Evolutionary conservation across 352 stramenopile genomes (phyloP), one percentile per base, ranked within the genome.

Genomic region (Globisporangium cederbergense): DNA sequence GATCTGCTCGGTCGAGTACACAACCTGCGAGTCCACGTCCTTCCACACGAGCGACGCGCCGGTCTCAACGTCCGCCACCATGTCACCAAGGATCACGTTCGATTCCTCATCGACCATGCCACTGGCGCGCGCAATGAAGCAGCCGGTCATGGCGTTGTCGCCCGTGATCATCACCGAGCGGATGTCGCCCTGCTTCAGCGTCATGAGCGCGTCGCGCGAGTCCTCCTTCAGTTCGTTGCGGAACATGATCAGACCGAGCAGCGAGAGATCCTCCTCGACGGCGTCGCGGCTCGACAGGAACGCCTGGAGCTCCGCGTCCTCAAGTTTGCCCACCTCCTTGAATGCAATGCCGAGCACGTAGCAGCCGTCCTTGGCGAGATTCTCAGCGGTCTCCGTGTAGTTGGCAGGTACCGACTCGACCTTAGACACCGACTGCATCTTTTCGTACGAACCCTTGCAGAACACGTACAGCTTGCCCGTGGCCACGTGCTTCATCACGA

Each of bases 401-500:
- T 94, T 81, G 36, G 56, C 62, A 42, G 90, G 88, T 20, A 95
- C 69, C n/a, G 73, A 84, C 14, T 71, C 67, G 9, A 66, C 56
- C 28, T 70, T 63, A 58, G 76, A 83, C 47, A 96, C 58, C 60
- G 75, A 74, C 57, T 83, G 73, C 67, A 97, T 90, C 61, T 84
- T 86, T 68, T 97, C 91, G 65, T 89, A 88, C 68, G 87, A 96
- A 7, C 91, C 91, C 73, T 98, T 98, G 66, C 86, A 92, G 72
- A 95, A 97, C 13, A 96, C 77, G 36, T 83, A 77, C 8, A 84
- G 61, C 54, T 78, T 81, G 47, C 82, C 79, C 0, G 76, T 90
- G 50, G 57, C 67, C 28, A 61, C 70, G 58, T 91, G 62, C 40
- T 88, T 76, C 69, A 97, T 81, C 52, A 98, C 78, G 6, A 97